These are phyloP conservation scores for Lunasporangiospora selenospora DNA, from an alignment of 192 early-diverging fungal genomes.

Conservation along the genomic window DNA sequence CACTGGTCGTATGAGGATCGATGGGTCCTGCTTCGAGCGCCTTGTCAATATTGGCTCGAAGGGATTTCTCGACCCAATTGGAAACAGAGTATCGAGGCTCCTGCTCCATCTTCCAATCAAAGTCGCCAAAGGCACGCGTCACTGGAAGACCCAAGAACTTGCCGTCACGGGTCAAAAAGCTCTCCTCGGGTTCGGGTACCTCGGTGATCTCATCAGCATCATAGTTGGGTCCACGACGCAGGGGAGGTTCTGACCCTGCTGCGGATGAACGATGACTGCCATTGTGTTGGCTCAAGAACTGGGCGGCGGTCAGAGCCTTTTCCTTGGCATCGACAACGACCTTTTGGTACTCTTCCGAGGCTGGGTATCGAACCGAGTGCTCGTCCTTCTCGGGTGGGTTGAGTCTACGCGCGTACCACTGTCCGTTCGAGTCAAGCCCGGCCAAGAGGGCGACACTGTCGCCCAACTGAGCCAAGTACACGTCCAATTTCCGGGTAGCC, in stretches of 20 bases:
- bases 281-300: slow-evolving; percentile 24
- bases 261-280: too few species aligned
- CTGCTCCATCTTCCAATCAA: slow-evolving; percentile 45
- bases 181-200: too few species aligned
- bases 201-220: too few species aligned
- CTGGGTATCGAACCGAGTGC: slow-evolving; percentile 36
- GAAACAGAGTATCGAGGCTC: slow-evolving; percentile 17
- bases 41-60: slow-evolving; percentile 24
- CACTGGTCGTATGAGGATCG: not conserved
- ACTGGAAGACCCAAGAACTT: slow-evolving; percentile 37
- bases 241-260: too few species aligned
- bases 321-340: slow-evolving; percentile 37
- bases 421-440: slow-evolving; percentile 13
- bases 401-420: slow-evolving; percentile 26
- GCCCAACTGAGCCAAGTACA: slow-evolving; percentile 39
- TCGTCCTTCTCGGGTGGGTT: slow-evolving; percentile 42
- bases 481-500: not conserved
- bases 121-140: slow-evolving; percentile 33
- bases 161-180: slow-evolving; percentile 31
- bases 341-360: slow-evolving; percentile 31
- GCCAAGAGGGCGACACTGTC: slow-evolving; percentile 37
- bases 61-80: slow-evolving; percentile 26
- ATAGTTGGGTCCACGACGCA: too few species aligned
- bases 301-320: slow-evolving; percentile 25
- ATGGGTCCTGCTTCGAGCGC: slow-evolving; percentile 7